These are phyloP conservation scores for Leavenworthia alabamica DNA, from an alignment of 345 rosid genomes.

Conservation along the genomic window DNA sequence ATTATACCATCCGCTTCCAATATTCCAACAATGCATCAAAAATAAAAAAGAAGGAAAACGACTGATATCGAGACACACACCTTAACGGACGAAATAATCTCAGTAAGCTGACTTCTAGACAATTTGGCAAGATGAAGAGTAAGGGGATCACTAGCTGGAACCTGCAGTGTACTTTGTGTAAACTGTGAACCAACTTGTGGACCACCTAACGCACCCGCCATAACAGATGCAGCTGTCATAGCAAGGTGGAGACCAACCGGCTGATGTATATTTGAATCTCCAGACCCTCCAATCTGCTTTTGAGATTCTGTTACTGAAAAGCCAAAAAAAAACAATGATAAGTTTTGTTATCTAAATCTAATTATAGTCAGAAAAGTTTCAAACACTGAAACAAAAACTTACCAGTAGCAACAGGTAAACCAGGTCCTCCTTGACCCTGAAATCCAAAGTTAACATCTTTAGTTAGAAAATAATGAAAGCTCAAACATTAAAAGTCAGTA, in stretches of 20 bases:
- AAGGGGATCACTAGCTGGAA: conserved; percentile 67
- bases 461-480: conserved; percentile 5
- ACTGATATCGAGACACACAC: conserved; percentile 30
- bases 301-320: conserved; percentile 43
- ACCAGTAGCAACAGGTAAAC: conserved; percentile 48
- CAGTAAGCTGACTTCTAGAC: conserved; percentile 81
- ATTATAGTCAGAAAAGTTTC: background rate
- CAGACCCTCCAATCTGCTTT: conserved; percentile 57
- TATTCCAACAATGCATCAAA: background rate
- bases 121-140: conserved; percentile 84
- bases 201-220: conserved; percentile 80
- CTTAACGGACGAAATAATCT: conserved; percentile 71
- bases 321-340: background rate
- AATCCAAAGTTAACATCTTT: conserved; percentile 17
- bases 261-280: conserved; percentile 52
- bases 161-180: conserved; percentile 46
- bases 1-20: conserved; percentile 6
- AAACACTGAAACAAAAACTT: conserved; percentile 23
- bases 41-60: background rate
- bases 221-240: conserved; percentile 61
- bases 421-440: conserved; percentile 95
- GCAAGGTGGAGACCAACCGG: conserved; percentile 86
- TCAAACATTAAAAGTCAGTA: background rate
- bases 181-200: conserved; percentile 48
- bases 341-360: background rate